Evolutionary conservation across 306 rosid species (phyloP).

Genomic region (Trifolium pratense): DNA sequence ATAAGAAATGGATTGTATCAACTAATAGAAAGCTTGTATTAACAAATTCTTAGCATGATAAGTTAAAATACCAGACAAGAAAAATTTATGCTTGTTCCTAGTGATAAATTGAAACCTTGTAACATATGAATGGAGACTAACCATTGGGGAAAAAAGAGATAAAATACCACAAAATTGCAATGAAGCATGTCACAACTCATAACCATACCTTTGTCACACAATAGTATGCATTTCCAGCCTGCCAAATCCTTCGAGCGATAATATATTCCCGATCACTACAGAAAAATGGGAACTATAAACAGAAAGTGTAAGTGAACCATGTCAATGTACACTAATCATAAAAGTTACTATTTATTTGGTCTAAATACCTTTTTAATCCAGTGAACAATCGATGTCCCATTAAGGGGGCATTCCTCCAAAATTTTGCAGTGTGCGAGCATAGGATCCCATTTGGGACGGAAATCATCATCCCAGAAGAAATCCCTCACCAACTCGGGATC

Average conservation of each 20-base stretch:
- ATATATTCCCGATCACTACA: slow-evolving; percentile 98
- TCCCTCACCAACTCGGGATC: slow-evolving; percentile 94
- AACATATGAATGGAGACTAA: slow-evolving; percentile 17
- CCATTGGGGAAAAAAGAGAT: slow-evolving; percentile 31
- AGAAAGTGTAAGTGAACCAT: slow-evolving; percentile 41
- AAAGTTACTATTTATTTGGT: slow-evolving; percentile 34
- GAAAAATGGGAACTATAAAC: slow-evolving; percentile 91
- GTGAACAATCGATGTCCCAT: slow-evolving; percentile 80
- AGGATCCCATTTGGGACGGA: slow-evolving; percentile 94
- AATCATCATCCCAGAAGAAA: slow-evolving; percentile 99
- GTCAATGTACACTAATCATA: not conserved
- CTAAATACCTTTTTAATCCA: slow-evolving; percentile 94
- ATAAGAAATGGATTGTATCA: not conserved
- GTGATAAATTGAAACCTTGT: slow-evolving; percentile 17
- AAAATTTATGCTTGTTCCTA: slow-evolving; percentile 1
- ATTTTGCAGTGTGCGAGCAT: slow-evolving; percentile 78
- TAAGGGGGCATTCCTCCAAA: slow-evolving; percentile 80
- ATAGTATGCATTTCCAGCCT: slow-evolving; percentile 81
- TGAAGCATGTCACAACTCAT: not conserved
- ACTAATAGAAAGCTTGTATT: not conserved
- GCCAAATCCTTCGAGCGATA: slow-evolving; percentile 98
- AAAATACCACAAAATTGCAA: slow-evolving; percentile 32
- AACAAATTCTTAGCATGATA: slow-evolving; percentile 11
- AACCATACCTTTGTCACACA: slow-evolving; percentile 90
- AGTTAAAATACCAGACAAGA: slow-evolving; percentile 1